phyloP scores from a whole-genome alignment of 1,139 yeast genomes.

The Saccharomycopsis phalli region DNA sequence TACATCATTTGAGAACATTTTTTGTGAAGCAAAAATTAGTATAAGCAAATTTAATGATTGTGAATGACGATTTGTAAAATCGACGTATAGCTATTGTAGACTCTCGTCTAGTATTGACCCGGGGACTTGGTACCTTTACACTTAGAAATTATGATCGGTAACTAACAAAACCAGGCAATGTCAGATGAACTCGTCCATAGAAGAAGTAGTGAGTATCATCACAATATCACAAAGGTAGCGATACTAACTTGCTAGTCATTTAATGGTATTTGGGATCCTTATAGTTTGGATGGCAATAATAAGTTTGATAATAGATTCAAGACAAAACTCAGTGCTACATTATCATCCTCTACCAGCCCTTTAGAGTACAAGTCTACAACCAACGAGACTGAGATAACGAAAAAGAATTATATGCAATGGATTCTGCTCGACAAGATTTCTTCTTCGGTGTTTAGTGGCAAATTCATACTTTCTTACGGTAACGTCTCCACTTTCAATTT shows the following conservation, averaged over 20 bases:
- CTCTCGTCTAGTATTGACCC: no score
- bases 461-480: conserved; percentile 39
- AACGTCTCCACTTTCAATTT: conserved; percentile 34
- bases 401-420: conserved; percentile 30
- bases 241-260: conserved; percentile 1
- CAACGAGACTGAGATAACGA: background rate
- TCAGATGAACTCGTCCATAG: conserved; percentile 2
- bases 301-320: conserved; percentile 27
- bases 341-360: conserved; percentile 6
- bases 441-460: conserved; percentile 31
- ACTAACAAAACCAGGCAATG: no score
- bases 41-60: conserved; percentile 25
- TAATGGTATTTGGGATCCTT: background rate
- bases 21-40: conserved; percentile 55
- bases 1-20: conserved; percentile 49
- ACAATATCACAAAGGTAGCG: background rate
- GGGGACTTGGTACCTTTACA: no score
- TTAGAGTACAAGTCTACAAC: background rate
- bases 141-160: no score
- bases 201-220: background rate
- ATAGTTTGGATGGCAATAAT: background rate
- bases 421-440: conserved; percentile 35
- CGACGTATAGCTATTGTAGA: no score
- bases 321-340: conserved; percentile 25
- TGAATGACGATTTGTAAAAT: no score